Conservation (phyloP, 495 filamentous ascomycete genomes). For the Aeminium ludgeri region DNA sequence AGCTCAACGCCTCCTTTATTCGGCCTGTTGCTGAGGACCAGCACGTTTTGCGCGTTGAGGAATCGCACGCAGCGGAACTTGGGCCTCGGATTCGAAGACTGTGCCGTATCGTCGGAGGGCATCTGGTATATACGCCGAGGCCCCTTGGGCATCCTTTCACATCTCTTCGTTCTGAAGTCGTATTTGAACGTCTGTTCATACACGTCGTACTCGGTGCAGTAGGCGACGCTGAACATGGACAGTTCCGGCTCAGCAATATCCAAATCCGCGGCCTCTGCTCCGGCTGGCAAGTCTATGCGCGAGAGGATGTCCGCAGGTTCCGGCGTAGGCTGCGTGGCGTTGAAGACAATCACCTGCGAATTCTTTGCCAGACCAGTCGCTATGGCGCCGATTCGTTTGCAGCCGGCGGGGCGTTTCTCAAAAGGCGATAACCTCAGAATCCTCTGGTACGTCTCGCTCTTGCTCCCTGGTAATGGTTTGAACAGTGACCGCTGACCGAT, state of each 20-base stretch:
- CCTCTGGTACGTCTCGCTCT: constrained; percentile 61
- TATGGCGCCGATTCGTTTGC: constrained; percentile 49
- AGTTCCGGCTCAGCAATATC: constrained; percentile 47
- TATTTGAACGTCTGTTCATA: constrained; percentile 36
- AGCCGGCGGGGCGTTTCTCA: constrained; percentile 28
- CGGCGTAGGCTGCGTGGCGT: constrained; percentile 39
- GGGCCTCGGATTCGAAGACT: constrained; percentile 15
- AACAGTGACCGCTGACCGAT: constrained; percentile 39
- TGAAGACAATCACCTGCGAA: constrained; percentile 66
- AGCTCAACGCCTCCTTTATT: constrained; percentile 50
- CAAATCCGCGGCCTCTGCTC: constrained; percentile 63
- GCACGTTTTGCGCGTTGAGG: constrained; percentile 37
- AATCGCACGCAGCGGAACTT: constrained; percentile 39
- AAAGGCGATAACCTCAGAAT: constrained; percentile 53
- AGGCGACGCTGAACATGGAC: constrained; percentile 52
- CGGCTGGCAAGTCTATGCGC: constrained; percentile 42
- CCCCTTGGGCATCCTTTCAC: constrained; percentile 33
- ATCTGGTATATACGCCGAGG: constrained; percentile 45
- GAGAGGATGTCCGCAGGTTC: constrained; percentile 44
- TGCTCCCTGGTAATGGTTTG: constrained; percentile 29
- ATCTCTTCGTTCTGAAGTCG: constrained; percentile 28
- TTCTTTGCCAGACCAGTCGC: constrained; percentile 56
- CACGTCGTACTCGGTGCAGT: constrained; percentile 66
- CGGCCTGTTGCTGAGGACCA: constrained; percentile 28
- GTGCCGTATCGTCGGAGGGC: constrained; percentile 24